These are phyloP conservation scores for Ceratobasidium sp. DNA, from an alignment of 1,284 basidiomycete species.

Conservation along the genomic window DNA sequence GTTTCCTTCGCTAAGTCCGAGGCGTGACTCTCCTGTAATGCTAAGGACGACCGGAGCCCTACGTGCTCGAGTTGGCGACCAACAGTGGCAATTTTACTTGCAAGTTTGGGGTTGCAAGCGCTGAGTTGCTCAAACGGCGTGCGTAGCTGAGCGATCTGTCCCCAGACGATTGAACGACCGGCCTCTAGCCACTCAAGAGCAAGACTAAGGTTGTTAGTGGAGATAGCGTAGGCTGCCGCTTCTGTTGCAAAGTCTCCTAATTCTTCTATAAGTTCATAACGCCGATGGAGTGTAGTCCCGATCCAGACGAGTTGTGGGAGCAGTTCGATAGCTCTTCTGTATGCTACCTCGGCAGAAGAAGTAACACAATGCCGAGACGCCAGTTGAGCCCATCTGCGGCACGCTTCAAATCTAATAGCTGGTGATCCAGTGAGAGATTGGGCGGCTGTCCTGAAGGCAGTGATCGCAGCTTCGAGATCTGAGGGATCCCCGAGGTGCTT, in stretches of 20 bases:
- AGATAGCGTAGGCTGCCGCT: too few species aligned
- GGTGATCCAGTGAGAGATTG: neutral
- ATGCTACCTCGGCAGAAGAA: neutral
- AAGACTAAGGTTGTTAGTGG: too few species aligned
- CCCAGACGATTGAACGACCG: too few species aligned
- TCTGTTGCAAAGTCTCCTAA: neutral
- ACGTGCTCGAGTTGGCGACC: neutral
- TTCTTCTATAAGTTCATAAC: neutral
- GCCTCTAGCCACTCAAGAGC: too few species aligned
- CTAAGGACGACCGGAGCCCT: neutral
- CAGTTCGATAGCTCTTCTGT: neutral
- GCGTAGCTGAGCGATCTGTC: too few species aligned
- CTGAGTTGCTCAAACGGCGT: too few species aligned
- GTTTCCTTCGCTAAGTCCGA: neutral
- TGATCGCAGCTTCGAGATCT: neutral
- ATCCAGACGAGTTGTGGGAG: neutral
- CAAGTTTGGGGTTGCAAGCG: neutral
- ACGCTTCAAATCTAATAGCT: neutral
- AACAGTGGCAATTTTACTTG: neutral
- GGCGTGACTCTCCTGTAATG: neutral
- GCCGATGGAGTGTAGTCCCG: neutral
- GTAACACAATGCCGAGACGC: neutral
- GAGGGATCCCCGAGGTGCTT: neutral
- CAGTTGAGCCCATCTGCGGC: neutral
- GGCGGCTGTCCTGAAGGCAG: neutral